Percentiles rank a stretch among this genome's conserved stretches.
phyloP scores from a whole-genome alignment of 805 yeast genomes.

The Ogataea ganodermae region DNA sequence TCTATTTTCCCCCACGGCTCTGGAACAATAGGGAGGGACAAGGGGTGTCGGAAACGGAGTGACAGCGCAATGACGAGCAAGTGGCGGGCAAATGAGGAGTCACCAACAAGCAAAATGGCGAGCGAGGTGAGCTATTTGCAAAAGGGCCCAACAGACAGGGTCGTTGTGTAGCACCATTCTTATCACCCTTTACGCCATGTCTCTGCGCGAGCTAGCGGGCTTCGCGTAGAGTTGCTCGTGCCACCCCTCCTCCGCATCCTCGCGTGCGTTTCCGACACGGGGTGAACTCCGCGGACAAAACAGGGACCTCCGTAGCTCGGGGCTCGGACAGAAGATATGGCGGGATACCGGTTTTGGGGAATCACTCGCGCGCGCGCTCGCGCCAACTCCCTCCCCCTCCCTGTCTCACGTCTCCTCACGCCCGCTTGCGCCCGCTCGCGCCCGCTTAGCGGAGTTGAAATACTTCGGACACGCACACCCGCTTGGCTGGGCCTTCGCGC shows the following conservation, averaged over 20 bases:
- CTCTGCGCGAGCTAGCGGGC: too few relatives aligned
- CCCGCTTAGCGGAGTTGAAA: not conserved
- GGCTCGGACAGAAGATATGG: slow-evolving; percentile 6
- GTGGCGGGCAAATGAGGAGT: too few relatives aligned
- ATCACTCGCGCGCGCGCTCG: not conserved
- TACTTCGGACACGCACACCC: not conserved
- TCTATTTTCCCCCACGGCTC: slow-evolving; percentile 8
- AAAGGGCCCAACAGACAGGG: too few relatives aligned
- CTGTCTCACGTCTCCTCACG: not conserved
- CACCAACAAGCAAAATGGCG: too few relatives aligned
- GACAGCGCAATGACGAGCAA: too few relatives aligned
- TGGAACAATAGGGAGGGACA: slow-evolving; percentile 9
- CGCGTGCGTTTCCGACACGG: slow-evolving; percentile 4
- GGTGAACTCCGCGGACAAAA: slow-evolving; percentile 7
- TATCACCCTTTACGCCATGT: too few relatives aligned
- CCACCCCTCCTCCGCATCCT: not conserved
- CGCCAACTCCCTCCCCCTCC: not conserved
- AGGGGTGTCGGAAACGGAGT: slow-evolving; percentile 9
- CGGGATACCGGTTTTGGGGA: not conserved
- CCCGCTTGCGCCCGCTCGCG: too few relatives aligned
- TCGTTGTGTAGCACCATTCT: too few relatives aligned
- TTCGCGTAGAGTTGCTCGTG: too few relatives aligned
- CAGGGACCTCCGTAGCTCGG: slow-evolving; percentile 6
- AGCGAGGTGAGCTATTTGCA: too few relatives aligned
- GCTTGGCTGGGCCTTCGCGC: not conserved